Base-by-base conservation (phyloP, 257 asterid species). In the Petunia axillaris region DNA sequence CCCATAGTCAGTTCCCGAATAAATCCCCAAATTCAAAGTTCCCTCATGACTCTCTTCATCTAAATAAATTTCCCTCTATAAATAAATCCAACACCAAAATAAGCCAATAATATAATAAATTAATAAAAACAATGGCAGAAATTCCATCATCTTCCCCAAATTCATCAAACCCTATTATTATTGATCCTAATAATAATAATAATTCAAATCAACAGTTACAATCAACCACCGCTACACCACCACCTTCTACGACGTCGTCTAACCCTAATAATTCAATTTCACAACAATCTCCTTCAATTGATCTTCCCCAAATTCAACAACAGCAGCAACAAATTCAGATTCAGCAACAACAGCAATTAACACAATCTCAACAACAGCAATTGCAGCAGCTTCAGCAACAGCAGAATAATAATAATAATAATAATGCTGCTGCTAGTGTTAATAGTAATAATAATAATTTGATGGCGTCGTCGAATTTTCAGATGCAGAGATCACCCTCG, bases 401-500 rank as follows among this genome's bases (percentile, higher is more conserved):
- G 53, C 91, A 88, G 60, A 84, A 81, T 90, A 89, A 38, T 86
- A 85, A 59, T 46, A 83, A 3, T 52, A 58, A 62, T 10, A 80
- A 75, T 76, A 86, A 76, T 38, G 84, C 25, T 50, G 80, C 48
- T 80, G 78, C 57, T 50, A 85, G 43, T 74, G 82, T 78, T 75
- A 83, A 60, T 43, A 86, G 68, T 40, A 85, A 81, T 63, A 79
- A 60, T 77, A 87, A 81, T 73, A 88, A 86, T 88, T 77, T 92
- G 55, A 87, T 90, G 73, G 93, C 3, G 82, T 81, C 62, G 87
- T 82, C 89, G 39, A 89, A 75, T 88, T 90, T 87, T 60, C 95
- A 90, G 79, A 83, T 88, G 82, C 95, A 90, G 91, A 89, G 95
- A 85, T 90, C 95, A 15, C 84, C 91, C 35, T 92, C 97, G 1